Evolutionary conservation across 768 basidiomycete species (phyloP).

Genomic region (Lactarius evosmus): DNA sequence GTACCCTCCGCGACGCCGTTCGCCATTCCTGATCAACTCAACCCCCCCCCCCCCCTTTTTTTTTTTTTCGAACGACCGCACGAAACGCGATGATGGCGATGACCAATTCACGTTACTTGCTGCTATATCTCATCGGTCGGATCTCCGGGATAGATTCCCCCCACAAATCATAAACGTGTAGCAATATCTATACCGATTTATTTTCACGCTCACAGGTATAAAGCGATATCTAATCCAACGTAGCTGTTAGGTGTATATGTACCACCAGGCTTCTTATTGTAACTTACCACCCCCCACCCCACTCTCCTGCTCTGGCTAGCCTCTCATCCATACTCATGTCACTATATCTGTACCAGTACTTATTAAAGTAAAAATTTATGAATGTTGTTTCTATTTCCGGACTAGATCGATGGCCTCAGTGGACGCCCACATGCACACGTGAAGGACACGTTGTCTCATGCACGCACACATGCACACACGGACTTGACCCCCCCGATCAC

Average conservation of each 20-base stretch:
- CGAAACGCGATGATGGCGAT: background rate
- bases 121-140: background rate
- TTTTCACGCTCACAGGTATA: background rate
- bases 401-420: background rate
- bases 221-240: conserved; percentile 3
- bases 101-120: background rate
- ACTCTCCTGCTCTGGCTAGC: background rate
- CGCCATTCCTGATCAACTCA: conserved; percentile 1
- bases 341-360: conserved; percentile 1
- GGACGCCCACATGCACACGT: background rate
- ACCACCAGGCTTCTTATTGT: conserved; percentile 1
- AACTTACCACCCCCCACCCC: background rate
- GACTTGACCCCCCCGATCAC: background rate
- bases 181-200: background rate
- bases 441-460: background rate
- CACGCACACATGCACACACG: background rate
- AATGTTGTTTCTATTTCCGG: background rate
- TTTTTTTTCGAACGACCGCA: background rate
- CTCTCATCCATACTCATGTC: background rate
- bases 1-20: conserved; percentile 14
- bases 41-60: background rate
- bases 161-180: conserved; percentile 3
- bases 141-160: background rate
- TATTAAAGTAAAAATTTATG: conserved; percentile 6
- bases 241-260: background rate